Evolutionary conservation across 345 rosid species (phyloP), one percentile per base, ranked within the genome.

Genomic region (Camelina laxa): DNA sequence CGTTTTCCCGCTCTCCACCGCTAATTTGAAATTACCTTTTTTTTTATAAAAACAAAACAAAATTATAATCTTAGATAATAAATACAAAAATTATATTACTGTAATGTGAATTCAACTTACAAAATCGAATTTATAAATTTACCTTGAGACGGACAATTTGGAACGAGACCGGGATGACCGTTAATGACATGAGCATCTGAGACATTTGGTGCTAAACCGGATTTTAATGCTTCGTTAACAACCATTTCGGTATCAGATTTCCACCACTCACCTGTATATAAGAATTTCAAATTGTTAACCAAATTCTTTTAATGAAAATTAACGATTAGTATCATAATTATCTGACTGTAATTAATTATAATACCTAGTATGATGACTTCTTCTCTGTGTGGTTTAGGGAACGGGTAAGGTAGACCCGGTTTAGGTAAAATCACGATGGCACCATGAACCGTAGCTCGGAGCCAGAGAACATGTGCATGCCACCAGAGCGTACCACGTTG

Each of bases 381-480:
- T 81, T 93, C 96, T 76, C 83, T 75, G 19, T 85, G 75, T 11
- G 98, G 98, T 47, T 80, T 82, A 4, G 94, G 96, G 70, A 91
- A 93, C 1, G 97, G 98, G 62, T 93, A 93, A 15, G 98, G 92
- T 44, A 93, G 86, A 8, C 89, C 93, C 0, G 50, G 90, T 67
- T 89, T 93, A 55, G 98, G 98, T 75, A 91, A 65, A 79, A 91
- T 82, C 33, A 93, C 91, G 1, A 93, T 63, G 15, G 89, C 92
- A 36, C 98, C 98, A 22, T 93, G 96, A 60, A 93, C 87, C 9
- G 97, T 93, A 75, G 93, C 92, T 60, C 97, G 85, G 24, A 93
- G 94, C 97, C 98, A 93, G 61, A 91, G 91, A 41, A 93, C 87
- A 77, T 91, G 98, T 10, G 94, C 97, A 59, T 93, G 97, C 89